Percentiles rank a stretch among this genome's conserved stretches.
phyloP scores from a whole-genome alignment of 345 rosid genomes.

The Sonneratia caseolaris region DNA sequence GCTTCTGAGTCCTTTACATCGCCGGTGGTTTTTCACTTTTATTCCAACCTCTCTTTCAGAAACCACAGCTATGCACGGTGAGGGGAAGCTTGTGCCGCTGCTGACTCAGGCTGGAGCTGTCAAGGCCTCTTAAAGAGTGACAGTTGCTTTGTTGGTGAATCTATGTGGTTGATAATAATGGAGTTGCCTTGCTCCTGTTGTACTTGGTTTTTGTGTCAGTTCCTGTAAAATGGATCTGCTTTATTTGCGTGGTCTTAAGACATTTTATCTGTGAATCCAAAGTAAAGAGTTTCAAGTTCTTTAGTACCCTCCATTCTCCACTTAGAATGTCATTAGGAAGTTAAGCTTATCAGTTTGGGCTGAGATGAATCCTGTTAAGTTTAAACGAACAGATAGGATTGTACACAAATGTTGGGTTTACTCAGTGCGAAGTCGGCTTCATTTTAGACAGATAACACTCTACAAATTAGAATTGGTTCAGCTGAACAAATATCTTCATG shows the following conservation, averaged over 20 bases:
- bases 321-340: no score
- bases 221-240: background rate
- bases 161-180: background rate
- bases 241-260: background rate
- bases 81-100: conserved; percentile 62
- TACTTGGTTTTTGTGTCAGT: background rate
- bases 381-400: background rate
- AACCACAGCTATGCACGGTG: conserved; percentile 36
- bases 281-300: background rate
- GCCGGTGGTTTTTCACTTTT: no score
- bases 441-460: background rate
- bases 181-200: background rate
- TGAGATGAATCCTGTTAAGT: no score
- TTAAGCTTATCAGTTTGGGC: no score
- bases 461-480: background rate
- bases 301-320: no score
- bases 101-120: conserved; percentile 72
- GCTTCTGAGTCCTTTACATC: no score
- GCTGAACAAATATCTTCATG: no score
- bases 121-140: conserved; percentile 10
- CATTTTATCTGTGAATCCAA: background rate
- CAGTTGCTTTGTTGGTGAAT: conserved; percentile 2
- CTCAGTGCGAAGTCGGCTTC: background rate
- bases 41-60: conserved; percentile 25
- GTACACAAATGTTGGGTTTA: background rate